Evolutionary conservation across 164 flowering plant genomes (phyloP).

Genomic region (grape (Vitis vinifera)): ASM3070453v1 NC_081817.1:775001-775500

Average conservation of each 20-base stretch:
- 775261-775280: slow-evolving; percentile 64
- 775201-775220: too few species aligned
- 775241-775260: slow-evolving; percentile 1
- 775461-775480: slow-evolving; percentile 44
- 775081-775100: too few species aligned
- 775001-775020: too few species aligned
- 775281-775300: slow-evolving; percentile 59
- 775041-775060: too few species aligned
- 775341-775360: slow-evolving; percentile 57
- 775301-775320: slow-evolving; percentile 47
- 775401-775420: slow-evolving; percentile 72
- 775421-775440: slow-evolving; percentile 66
- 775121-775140: too few species aligned
- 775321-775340: slow-evolving; percentile 66
- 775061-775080: too few species aligned
- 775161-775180: too few species aligned
- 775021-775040: too few species aligned
- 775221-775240: not conserved
- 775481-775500: slow-evolving; percentile 86
- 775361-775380: slow-evolving; percentile 74
- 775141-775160: too few species aligned
- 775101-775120: too few species aligned
- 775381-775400: slow-evolving; percentile 82
- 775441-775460: slow-evolving; percentile 60
- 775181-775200: not conserved